Evolutionary conservation across 2,329 filamentous ascomycete genomes (phyloP).

Genomic region (Alternaria hordeiaustralica): DNA sequence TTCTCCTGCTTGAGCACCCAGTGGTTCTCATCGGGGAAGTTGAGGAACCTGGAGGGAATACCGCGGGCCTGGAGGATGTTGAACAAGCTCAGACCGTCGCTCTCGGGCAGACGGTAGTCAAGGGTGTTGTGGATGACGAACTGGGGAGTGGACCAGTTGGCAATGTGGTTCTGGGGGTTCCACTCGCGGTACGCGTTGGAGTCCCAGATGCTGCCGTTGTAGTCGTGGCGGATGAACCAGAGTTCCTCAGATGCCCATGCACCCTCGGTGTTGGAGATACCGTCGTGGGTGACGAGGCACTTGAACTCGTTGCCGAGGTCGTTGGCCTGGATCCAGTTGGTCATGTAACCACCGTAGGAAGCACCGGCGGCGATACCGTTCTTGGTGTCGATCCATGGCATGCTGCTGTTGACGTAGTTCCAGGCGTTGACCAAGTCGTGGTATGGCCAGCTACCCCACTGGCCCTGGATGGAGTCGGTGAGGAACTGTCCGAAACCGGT

Average conservation of each 20-base stretch:
- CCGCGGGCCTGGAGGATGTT: conserved; percentile 81
- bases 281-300: conserved; percentile 86
- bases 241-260: conserved; percentile 58
- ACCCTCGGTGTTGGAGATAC: conserved; percentile 69
- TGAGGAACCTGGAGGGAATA: conserved; percentile 77
- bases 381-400: conserved; percentile 71
- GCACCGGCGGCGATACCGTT: conserved; percentile 78
- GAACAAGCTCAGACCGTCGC: conserved; percentile 83
- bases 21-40: conserved; percentile 80
- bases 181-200: conserved; percentile 58
- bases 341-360: conserved; percentile 54
- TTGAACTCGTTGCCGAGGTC: conserved; percentile 83
- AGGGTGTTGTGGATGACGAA: conserved; percentile 89
- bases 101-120: conserved; percentile 86
- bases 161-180: conserved; percentile 63
- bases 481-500: conserved; percentile 84
- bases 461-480: conserved; percentile 74
- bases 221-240: conserved; percentile 59
- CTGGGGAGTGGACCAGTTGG: conserved; percentile 84
- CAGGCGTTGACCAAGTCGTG: conserved; percentile 80
- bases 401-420: conserved; percentile 71
- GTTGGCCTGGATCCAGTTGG: conserved; percentile 88
- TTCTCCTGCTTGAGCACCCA: conserved; percentile 93
- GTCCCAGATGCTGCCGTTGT: conserved; percentile 45
- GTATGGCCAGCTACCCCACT: conserved; percentile 90